Percentiles rank a stretch among this genome's conserved stretches.
Conservation (phyloP, 345 rosid genomes). For the Atalantia buxifolia region DNA sequence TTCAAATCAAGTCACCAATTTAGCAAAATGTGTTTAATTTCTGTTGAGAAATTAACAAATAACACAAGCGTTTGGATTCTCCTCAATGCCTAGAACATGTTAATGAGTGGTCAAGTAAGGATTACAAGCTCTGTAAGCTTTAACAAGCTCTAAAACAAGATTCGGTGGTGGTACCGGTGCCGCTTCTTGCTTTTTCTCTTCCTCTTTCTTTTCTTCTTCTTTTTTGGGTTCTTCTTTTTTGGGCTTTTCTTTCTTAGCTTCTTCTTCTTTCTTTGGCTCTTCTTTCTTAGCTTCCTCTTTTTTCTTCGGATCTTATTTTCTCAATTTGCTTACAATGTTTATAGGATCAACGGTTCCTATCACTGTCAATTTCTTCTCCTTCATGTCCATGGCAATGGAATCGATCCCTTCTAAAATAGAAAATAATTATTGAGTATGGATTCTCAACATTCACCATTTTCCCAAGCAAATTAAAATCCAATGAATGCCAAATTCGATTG, state of each 20-base stretch:
- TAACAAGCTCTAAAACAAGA: conserved; percentile 67
- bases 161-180: conserved; percentile 54
- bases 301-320: conserved; percentile 53
- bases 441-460: too few relatives aligned
- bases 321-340: conserved; percentile 60
- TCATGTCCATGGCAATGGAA: conserved; percentile 80
- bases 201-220: conserved; percentile 31
- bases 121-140: conserved; percentile 78
- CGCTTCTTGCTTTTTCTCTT: conserved; percentile 21
- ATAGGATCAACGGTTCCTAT: conserved; percentile 76
- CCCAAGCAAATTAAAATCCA: too few relatives aligned
- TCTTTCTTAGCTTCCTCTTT: not conserved
- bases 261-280: conserved; percentile 27
- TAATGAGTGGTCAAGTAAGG: conserved; percentile 70
- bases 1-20: conserved; percentile 26
- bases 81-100: conserved; percentile 81
- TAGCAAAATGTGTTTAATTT: not conserved
- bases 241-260: too few relatives aligned
- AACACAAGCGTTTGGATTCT: conserved; percentile 90
- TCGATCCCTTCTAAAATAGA: conserved; percentile 70
- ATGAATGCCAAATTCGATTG: too few relatives aligned
- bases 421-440: too few relatives aligned
- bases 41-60: conserved; percentile 33
- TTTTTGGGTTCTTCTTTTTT: conserved; percentile 28
- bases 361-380: conserved; percentile 68